Evolutionary conservation across 345 rosid species (phyloP), one percentile per base, ranked within the genome.

Genomic region (Brassica cretica): DNA sequence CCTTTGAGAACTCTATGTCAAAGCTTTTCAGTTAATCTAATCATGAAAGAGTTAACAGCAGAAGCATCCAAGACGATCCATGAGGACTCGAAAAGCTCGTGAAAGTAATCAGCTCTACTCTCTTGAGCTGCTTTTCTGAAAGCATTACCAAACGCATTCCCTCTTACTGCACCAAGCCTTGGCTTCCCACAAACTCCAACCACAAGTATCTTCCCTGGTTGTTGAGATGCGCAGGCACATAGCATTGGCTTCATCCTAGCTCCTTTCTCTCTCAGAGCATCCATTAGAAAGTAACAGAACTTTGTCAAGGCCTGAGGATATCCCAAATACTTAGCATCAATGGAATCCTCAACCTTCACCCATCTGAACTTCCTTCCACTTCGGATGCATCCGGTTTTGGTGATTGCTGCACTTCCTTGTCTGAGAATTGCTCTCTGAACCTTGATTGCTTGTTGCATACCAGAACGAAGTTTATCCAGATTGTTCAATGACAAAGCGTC

Each of bases 241-340:
- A 94, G 84, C 84, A 94, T 80, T 15, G 96, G 96, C 81, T 94
- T 92, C 92, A 91, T 78, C 66, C 87, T 83, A 14, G 96, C 98
- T 76, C 98, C 99, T 71, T 89, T 93, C 84, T 93, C 99, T 81
- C 82, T 89, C 84, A 91, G 80, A 32, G 98, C 99, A 88, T 95
- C 99, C 97, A 93, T 95, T 46, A 95, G 68, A 80, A 93, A 95
- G 82, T 89, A 95, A 77, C 98, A 95, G 82, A 92, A 93, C 72
- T 95, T 91, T 6, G 97, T 95, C 80, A 92, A 78, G n/a, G 98
- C 98, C 66, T 92, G 96, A 3, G 98, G 98, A 69, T 92, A 90
- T 5, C 98, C 98, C 75, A 94, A 75, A 74, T 89, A 81, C 84
- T 85, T 88, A 39, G 90, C 76, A 77, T 94, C 97, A 0, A 84